Conservation (phyloP, 129 eudicot species). For the Flaveria linearis region DNA sequence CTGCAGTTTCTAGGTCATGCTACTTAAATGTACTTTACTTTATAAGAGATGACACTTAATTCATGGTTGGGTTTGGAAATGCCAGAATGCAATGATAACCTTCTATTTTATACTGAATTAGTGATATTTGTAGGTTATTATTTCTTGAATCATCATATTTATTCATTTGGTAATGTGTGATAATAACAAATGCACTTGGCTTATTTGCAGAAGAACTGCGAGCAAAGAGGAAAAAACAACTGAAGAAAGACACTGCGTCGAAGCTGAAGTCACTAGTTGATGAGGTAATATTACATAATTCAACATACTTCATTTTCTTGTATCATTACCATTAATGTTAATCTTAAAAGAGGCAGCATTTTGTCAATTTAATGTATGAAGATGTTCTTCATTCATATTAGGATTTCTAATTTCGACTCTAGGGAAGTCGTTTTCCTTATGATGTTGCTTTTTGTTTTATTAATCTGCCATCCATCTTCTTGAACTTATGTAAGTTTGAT, state of each 20-base stretch:
- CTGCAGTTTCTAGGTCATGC: background rate
- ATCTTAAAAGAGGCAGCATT: slow-evolving; percentile 9
- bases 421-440: background rate
- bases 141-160: slow-evolving; percentile 6
- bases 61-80: slow-evolving; percentile 5
- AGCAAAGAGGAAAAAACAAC: slow-evolving; percentile 85
- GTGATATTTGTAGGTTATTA: background rate
- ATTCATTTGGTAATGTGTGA: slow-evolving; percentile 5
- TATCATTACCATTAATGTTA: background rate
- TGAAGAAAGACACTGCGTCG: slow-evolving; percentile 87
- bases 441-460: background rate
- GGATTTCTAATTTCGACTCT: background rate
- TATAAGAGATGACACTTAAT: background rate
- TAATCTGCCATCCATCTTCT: background rate
- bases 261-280: slow-evolving; percentile 86
- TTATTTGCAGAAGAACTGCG: slow-evolving; percentile 79
- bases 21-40: slow-evolving; percentile 3
- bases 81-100: slow-evolving; percentile 14
- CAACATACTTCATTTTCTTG: background rate
- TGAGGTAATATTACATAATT: slow-evolving; percentile 54
- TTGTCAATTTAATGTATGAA: slow-evolving; percentile 14
- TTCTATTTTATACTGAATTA: background rate
- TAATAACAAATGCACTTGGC: slow-evolving; percentile 14
- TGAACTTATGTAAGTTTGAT: background rate
- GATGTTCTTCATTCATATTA: background rate